These are phyloP conservation scores for Cydonia oblonga DNA, from an alignment of 331 rosid genomes.

Conservation along the genomic window DNA sequence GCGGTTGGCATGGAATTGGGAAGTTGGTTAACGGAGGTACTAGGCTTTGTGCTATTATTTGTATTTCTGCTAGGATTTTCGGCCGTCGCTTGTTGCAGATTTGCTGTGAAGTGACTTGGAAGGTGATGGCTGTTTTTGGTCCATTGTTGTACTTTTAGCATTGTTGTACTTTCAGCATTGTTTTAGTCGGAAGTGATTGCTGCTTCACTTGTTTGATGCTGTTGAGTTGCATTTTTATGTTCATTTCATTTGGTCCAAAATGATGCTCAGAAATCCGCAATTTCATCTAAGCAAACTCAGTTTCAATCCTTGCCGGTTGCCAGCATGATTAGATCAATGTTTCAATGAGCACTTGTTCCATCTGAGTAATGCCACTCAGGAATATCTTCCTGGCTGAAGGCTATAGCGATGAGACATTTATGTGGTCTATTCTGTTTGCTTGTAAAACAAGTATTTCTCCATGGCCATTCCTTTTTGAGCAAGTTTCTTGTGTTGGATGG, in stretches of 20 bases:
- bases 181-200: neutral
- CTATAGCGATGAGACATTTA: neutral
- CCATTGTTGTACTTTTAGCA: neutral
- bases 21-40: neutral
- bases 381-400: neutral
- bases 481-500: neutral
- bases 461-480: neutral
- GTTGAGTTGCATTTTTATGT: neutral
- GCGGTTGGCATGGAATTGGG: neutral
- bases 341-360: too few species aligned
- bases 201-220: neutral
- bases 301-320: neutral
- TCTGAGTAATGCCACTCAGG: too few species aligned
- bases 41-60: neutral
- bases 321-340: neutral
- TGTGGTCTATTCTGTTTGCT: neutral
- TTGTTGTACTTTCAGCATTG: neutral
- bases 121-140: neutral
- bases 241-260: constrained; percentile 9
- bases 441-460: neutral
- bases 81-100: neutral
- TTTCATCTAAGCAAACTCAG: neutral
- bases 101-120: neutral
- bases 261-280: neutral
- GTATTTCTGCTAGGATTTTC: neutral